Base-by-base conservation (phyloP, 495 filamentous ascomycete species). In the Penicillium malachiteum region DNA sequence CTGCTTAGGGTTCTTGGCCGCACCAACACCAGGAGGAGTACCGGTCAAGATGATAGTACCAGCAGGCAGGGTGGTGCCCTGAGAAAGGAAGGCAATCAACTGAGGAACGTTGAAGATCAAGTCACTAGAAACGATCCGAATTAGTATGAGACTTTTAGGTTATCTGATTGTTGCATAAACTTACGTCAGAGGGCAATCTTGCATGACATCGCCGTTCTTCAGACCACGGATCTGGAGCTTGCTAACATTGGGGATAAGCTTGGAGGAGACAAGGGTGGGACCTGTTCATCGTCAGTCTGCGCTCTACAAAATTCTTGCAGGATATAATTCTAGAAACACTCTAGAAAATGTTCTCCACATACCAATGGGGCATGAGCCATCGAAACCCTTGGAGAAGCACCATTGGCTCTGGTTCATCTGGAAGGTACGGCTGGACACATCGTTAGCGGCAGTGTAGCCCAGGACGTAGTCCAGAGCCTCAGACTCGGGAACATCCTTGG, bases 41-140 rank as follows among this genome's bases (percentile, higher is more conserved):
- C 90, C 90, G n/a, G 90, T 93, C 55, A 92, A 85, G 50, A 95
- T 90, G 42, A 93, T 59, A 58, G 91, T 90, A 8, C 90, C 90
- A 1, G 87, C 87, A n/a, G 87, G 68, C 35, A 93, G 67, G 7
- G 90, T 92, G 26, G 88, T 91, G 33, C 89, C 89, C 67, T 86
- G 88, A 50, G 82, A 85, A 26, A 95, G 71, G 65, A 91, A 90
- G 17, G 82, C 76, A 65, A 94, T 83, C 8, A 87, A 88, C 68
- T 89, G 77, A 30, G 79, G 84, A 9, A 93, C 85, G 53, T 77
- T 79, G 71, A 93, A 95, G 53, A 93, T 88, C 81, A 91, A 83
- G 66, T 93, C 90, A 33, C 76, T 78, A 14, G 14, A 9, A n/a
- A 37, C 8, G 7, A 12, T 30, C 10, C 31, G 1, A 32, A 31